Conservation (phyloP, 2,329 filamentous ascomycete genomes). For the Thielaviopsis punctulata region DNA sequence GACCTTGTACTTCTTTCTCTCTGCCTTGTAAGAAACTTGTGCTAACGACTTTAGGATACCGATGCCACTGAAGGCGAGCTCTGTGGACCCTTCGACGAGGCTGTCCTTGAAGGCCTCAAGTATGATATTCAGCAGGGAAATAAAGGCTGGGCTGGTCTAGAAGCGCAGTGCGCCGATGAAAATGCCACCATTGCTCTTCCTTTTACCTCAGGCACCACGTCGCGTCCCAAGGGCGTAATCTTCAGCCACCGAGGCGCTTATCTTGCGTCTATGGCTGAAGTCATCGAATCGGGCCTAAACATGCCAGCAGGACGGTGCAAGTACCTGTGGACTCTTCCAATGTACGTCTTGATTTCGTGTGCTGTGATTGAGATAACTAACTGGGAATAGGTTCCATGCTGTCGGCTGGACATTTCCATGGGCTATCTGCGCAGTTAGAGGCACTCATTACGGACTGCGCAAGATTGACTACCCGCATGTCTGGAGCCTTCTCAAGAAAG, state of each 20-base stretch:
- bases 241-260: slow-evolving; percentile 83
- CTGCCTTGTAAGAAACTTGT: neutral
- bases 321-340: slow-evolving; percentile 83
- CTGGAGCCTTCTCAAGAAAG: slow-evolving; percentile 73
- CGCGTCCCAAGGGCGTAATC: slow-evolving; percentile 78
- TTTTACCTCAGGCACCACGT: slow-evolving; percentile 89
- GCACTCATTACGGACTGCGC: slow-evolving; percentile 85
- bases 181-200: slow-evolving; percentile 72
- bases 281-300: slow-evolving; percentile 79
- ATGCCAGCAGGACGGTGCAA: slow-evolving; percentile 49
- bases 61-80: slow-evolving; percentile 58
- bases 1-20: slow-evolving; percentile 34
- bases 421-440: slow-evolving; percentile 80
- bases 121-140: slow-evolving; percentile 49
- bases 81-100: slow-evolving; percentile 66
- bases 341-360: slow-evolving; percentile 41
- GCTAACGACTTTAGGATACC: slow-evolving; percentile 40
- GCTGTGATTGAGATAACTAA: neutral
- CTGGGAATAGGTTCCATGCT: slow-evolving; percentile 38
- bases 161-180: slow-evolving; percentile 54
- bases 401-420: slow-evolving; percentile 79
- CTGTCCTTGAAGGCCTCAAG: slow-evolving; percentile 61
- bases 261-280: slow-evolving; percentile 65
- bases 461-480: slow-evolving; percentile 93
- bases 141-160: slow-evolving; percentile 61